Evolutionary conservation across 2,329 filamentous ascomycete genomes (phyloP), one percentile per base, ranked within the genome.

Genomic region (Fusarium siculi): DNA sequence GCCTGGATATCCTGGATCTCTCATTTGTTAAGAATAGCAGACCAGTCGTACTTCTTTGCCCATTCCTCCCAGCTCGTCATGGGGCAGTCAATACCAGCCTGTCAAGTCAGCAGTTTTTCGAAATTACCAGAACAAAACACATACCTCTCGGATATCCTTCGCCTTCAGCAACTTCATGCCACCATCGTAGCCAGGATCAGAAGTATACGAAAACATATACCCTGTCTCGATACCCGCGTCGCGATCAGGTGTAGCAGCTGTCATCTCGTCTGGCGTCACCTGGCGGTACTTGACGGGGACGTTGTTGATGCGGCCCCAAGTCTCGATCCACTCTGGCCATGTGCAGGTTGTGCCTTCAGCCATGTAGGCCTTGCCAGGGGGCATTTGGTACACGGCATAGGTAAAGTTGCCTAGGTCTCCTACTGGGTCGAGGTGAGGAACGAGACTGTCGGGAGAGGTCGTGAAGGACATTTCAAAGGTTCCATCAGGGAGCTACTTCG

Each of bases 381-480:
- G 83, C 84, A 87, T 86, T 67, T 87, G 82, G 50, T 81, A 82
- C 3, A 88, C 85, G 16, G 85, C 86, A 55, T 86, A 86, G 19
- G 83, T 81, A 55, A 87, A 86, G 71, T 80, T 83, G 0, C 86
- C 86, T 76, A 83, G 82, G 66, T 88, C 86, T 7, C 77, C 77
- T n/a, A 82, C 82, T 10, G 87, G 84, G 21, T 84, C 82, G 2
- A 88, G 75, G 50, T 88, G 86, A 8, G 85, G 86, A 1, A 84
- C 75, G 2, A 70, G 66, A 30, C 77, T 80, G 52, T 82, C 66
- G 2, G 85, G 82, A 0, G 74, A 68, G 0, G 84, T 86, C 10
- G 85, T 81, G 67, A 88, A 87, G 12, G 80, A 76, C 85, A 86
- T 88, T 63, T 86, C 80, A 60, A 85, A 82, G 39, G 78, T 83